A percentile compares a stretch with the other conserved stretches of the same genome.
Conservation (phyloP, 2,329 filamentous ascomycete genomes). For the Phialemoniopsis sp. region DNA sequence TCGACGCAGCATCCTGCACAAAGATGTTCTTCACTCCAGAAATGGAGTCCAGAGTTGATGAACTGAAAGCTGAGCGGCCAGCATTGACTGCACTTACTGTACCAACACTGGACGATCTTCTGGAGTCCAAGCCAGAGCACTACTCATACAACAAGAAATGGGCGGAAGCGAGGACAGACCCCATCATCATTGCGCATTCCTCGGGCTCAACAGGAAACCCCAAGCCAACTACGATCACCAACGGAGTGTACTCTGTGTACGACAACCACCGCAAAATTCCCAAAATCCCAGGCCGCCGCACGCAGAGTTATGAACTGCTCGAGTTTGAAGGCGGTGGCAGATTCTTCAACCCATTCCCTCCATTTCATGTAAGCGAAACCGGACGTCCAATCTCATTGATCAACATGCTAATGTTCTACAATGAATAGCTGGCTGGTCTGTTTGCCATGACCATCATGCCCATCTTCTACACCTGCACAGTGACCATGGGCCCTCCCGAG, state of each 20-base stretch:
- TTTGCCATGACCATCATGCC: conserved; percentile 10
- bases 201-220: conserved; percentile 13
- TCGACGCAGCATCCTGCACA: conserved; percentile 4
- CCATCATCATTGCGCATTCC: conserved; percentile 11
- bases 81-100: neutral
- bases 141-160: conserved; percentile 9
- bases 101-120: conserved; percentile 3
- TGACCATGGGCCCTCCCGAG: conserved; percentile 5
- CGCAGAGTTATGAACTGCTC: conserved; percentile 10
- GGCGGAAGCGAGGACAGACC: conserved; percentile 8
- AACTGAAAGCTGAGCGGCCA: neutral
- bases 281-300: conserved; percentile 8
- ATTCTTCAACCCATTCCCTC: conserved; percentile 11
- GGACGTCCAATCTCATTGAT: neutral
- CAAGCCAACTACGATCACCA: conserved; percentile 12
- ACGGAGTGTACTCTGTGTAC: conserved; percentile 9
- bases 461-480: conserved; percentile 10
- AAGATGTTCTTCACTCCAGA: conserved; percentile 4
- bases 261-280: conserved; percentile 9
- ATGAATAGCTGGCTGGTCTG: conserved; percentile 7
- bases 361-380: conserved; percentile 8
- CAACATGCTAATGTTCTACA: neutral
- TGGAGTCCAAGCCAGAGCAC: conserved; percentile 1
- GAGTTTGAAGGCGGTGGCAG: conserved; percentile 10
- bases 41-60: neutral